Conservation (phyloP, 2,329 filamentous ascomycete genomes). For the Whalleya microplaca region DNA sequence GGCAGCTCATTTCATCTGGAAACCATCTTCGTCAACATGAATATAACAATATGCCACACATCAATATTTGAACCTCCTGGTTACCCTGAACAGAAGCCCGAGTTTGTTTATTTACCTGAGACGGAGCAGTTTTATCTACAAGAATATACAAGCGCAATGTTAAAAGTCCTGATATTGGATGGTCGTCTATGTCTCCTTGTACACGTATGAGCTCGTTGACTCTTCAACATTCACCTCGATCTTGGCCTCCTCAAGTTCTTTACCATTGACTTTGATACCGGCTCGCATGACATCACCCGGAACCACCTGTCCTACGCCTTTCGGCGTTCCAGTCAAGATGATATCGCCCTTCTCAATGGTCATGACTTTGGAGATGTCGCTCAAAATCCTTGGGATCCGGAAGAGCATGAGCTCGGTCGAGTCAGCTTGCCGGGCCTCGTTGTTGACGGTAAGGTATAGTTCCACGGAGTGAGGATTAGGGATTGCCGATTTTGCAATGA, state of each 20-base stretch:
- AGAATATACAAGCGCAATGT: neutral
- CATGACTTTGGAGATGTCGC: constrained; percentile 95
- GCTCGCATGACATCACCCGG: constrained; percentile 87
- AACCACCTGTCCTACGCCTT: constrained; percentile 86
- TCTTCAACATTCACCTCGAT: constrained; percentile 86
- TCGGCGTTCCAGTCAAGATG: constrained; percentile 94
- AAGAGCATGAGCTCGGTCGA: constrained; percentile 95
- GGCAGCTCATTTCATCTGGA: neutral
- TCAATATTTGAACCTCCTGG: neutral
- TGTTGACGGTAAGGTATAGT: constrained; percentile 84
- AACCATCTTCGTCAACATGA: neutral
- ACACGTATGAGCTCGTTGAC: constrained; percentile 76
- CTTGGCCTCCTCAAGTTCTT: constrained; percentile 81
- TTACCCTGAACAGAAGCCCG: neutral
- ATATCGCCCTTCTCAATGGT: constrained; percentile 90
- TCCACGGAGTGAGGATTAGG: constrained; percentile 87
- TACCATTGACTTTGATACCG: constrained; percentile 77
- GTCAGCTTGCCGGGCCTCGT: constrained; percentile 76
- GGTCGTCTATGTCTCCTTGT: constrained; percentile 65
- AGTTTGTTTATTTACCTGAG: neutral
- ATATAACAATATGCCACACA: neutral
- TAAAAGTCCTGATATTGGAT: neutral
- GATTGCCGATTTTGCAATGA: constrained; percentile 80
- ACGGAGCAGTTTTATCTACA: constrained; percentile 1
- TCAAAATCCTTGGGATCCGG: constrained; percentile 82